phyloP scores from a whole-genome alignment of 768 basidiomycete species.

The Mycena filopes region DNA sequence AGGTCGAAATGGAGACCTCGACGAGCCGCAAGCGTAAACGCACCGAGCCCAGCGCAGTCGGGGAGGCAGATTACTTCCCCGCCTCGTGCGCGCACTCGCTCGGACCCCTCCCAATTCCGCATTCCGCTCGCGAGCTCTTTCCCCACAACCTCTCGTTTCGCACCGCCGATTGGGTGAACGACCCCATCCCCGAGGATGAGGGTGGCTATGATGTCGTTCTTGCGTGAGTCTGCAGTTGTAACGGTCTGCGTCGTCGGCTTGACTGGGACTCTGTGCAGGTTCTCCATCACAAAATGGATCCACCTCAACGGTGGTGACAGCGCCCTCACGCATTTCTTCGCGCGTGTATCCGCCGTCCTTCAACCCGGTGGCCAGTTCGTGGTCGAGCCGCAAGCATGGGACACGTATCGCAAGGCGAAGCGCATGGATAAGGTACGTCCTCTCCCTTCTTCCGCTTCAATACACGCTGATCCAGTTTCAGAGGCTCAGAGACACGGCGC shows the following conservation, averaged over 20 bases:
- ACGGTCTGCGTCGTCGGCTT: neutral
- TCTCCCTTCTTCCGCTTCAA: too few relatives aligned
- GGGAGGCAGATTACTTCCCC: conserved; percentile 72
- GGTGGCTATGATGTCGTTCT: conserved; percentile 81
- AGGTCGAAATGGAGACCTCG: conserved; percentile 11
- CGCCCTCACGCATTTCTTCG: conserved; percentile 76
- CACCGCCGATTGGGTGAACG: conserved; percentile 77
- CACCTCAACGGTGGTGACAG: conserved; percentile 85
- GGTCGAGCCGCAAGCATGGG: conserved; percentile 89
- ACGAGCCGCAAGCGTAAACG: conserved; percentile 40
- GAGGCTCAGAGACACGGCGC: conserved; percentile 50
- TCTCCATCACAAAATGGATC: conserved; percentile 94
- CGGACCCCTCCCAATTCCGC: conserved; percentile 78
- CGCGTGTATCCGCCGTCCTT: conserved; percentile 65
- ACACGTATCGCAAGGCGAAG: conserved; percentile 82
- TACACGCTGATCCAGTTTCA: too few relatives aligned
- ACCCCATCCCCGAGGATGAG: conserved; percentile 63
- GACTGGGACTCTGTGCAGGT: conserved; percentile 51
- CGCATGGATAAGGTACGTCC: conserved; percentile 66
- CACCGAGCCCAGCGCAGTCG: conserved; percentile 5
- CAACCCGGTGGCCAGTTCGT: conserved; percentile 74
- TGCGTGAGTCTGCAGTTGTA: conserved; percentile 62
- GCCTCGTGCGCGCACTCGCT: conserved; percentile 79
- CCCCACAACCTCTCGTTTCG: conserved; percentile 85
- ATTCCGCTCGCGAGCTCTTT: conserved; percentile 55